phyloP scores from a whole-genome alignment of 345 rosid genomes.

The Rhodomyrtus tomentosa region DNA sequence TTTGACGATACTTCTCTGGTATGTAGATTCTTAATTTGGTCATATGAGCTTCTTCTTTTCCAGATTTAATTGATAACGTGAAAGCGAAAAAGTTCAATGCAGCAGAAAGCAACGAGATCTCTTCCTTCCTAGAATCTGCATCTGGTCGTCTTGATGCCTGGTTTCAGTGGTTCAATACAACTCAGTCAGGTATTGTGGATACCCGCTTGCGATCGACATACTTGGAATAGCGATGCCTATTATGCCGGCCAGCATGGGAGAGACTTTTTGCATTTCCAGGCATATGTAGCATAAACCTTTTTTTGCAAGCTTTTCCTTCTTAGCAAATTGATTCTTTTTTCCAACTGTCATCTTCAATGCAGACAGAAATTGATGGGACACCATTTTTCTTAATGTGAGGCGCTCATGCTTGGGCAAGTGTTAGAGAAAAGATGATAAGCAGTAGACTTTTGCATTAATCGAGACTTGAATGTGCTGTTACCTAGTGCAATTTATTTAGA shows the following conservation, averaged over 20 bases:
- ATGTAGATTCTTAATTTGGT: background rate
- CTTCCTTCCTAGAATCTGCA: conserved; percentile 60
- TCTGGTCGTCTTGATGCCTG: conserved; percentile 76
- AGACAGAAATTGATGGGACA: background rate
- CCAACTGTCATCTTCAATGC: background rate
- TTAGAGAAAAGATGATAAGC: background rate
- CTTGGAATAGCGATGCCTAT: background rate
- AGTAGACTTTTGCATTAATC: background rate
- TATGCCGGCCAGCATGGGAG: background rate
- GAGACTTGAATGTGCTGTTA: background rate
- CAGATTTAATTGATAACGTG: conserved; percentile 59
- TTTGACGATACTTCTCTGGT: background rate
- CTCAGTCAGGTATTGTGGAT: conserved; percentile 53
- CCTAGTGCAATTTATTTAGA: background rate
- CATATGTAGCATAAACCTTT: background rate
- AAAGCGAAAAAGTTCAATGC: conserved; percentile 41
- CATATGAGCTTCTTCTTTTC: background rate
- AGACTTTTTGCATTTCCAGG: background rate
- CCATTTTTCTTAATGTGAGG: background rate
- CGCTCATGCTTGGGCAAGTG: background rate
- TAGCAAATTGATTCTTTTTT: background rate
- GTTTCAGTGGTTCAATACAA: conserved; percentile 82
- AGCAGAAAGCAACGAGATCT: conserved; percentile 43
- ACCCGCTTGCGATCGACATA: background rate
- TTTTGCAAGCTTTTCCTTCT: background rate